Evolutionary conservation across 768 basidiomycete genomes (phyloP).

Genomic region (Lactarius sanguifluus): DNA sequence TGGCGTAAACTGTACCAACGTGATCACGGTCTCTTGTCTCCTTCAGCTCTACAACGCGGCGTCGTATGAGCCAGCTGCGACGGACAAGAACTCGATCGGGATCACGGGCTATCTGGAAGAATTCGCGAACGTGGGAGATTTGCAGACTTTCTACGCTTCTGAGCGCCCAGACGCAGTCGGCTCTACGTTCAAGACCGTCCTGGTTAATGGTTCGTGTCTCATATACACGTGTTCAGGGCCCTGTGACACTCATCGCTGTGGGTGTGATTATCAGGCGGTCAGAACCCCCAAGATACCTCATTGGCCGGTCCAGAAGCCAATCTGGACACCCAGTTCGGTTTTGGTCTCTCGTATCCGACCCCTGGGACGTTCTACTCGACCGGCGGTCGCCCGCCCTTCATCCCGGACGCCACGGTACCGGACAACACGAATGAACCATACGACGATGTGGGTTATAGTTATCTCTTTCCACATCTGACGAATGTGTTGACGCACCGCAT

Average conservation of each 20-base stretch:
- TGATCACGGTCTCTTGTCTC: slow-evolving; percentile 38
- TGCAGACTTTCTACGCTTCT: slow-evolving; percentile 27
- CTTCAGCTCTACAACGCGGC: slow-evolving; percentile 38
- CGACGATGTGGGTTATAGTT: slow-evolving; percentile 9
- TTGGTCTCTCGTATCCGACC: slow-evolving; percentile 32
- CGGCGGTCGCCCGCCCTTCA: slow-evolving; percentile 32
- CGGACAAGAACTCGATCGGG: slow-evolving; percentile 36
- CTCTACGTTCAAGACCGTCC: slow-evolving; percentile 18
- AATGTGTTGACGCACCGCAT: not conserved
- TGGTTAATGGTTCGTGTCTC: slow-evolving; percentile 19
- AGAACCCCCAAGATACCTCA: slow-evolving; percentile 24
- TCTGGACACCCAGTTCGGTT: slow-evolving; percentile 30
- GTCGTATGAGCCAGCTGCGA: slow-evolving; percentile 30
- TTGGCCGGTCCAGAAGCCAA: slow-evolving; percentile 32
- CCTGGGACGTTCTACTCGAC: slow-evolving; percentile 31
- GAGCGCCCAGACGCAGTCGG: slow-evolving; percentile 26
- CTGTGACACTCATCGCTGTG: not conserved
- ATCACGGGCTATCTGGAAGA: slow-evolving; percentile 40
- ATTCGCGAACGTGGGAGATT: slow-evolving; percentile 34
- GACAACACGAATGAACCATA: slow-evolving; percentile 27
- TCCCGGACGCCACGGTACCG: slow-evolving; percentile 15
- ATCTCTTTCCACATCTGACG: not conserved
- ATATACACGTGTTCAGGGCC: not conserved
- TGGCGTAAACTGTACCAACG: slow-evolving; percentile 36
- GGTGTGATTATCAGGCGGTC: slow-evolving; percentile 21